Conservation (phyloP, 768 basidiomycete species). For the Pulveroboletus sp. region DNA sequence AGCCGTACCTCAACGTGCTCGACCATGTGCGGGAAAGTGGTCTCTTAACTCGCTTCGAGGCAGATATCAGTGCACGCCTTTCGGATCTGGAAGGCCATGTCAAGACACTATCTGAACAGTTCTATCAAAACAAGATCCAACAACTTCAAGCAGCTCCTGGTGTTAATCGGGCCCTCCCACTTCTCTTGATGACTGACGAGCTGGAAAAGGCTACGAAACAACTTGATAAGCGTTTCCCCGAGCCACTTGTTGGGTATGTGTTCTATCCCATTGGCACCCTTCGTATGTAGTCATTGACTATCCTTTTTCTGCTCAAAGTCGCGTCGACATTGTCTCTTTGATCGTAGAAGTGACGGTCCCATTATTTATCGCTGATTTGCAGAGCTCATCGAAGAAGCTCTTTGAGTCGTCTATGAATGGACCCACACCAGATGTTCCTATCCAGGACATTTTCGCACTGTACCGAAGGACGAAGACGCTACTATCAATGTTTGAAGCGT, state of each 20-base stretch:
- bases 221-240: constrained; percentile 82
- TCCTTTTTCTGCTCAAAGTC: constrained; percentile 34
- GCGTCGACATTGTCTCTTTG: constrained; percentile 71
- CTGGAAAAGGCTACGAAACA: constrained; percentile 81
- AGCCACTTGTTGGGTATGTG: constrained; percentile 72
- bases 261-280: not conserved
- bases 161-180: constrained; percentile 74
- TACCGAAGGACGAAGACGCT: constrained; percentile 76
- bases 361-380: constrained; percentile 59
- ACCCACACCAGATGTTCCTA: constrained; percentile 81
- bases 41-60: constrained; percentile 66
- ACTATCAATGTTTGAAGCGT: constrained; percentile 75
- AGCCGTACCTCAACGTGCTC: constrained; percentile 61
- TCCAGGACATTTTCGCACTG: constrained; percentile 84
- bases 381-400: constrained; percentile 64
- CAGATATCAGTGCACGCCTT: constrained; percentile 65
- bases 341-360: constrained; percentile 68
- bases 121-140: constrained; percentile 58
- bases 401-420: constrained; percentile 84
- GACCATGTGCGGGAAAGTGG: constrained; percentile 66
- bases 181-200: constrained; percentile 83
- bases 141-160: constrained; percentile 67
- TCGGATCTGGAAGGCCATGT: constrained; percentile 64
- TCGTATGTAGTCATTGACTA: not conserved
- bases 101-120: constrained; percentile 52